Evolutionary conservation across 2,329 filamentous ascomycete species (phyloP), one percentile per base, ranked within the genome.

Genomic region (Taxawa tesnikishii): DNA sequence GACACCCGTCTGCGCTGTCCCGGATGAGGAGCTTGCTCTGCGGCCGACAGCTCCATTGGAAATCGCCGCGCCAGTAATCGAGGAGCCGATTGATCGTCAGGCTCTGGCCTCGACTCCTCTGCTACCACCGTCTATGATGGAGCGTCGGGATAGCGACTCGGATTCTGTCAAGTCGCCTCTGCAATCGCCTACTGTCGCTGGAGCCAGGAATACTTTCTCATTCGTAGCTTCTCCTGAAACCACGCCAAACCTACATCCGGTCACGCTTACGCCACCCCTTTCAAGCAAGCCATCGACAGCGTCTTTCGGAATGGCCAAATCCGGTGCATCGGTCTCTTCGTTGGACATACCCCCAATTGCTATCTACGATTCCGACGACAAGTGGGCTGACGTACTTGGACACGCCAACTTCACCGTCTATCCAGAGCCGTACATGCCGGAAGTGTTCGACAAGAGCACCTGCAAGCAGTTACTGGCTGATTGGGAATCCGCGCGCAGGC

Each of bases 361-460:
- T 33, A 61, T 74, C n/a, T 51, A 54, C 18, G 73, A 80, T 34
- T 73, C 75, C 5, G 67, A 76, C 30, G 84, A 93, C 51, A 75
- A 79, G 43, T 94, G 88, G 88, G 79, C 83, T 1, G 73, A 79
- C 48, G 75, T 75, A 35, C 72, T 96, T 10, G 88, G 88, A 16
- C 87, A 96, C 52, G 87, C 87, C 42, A 94, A 96, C 60, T 94
- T 92, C 54, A 87, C 73, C 46, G 92, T 96, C 44, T 62, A 73
- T 14, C 87, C 87, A 0, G 73, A 78, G 51, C 88, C 87, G 0
- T 94, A 94, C 49, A 56, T 72, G 6, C 79, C 83, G 0, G 68
- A 75, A 11, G 50, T 51, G 3, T 72, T 73, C 40, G 74, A 79
- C 42, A 33, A 42, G 15, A 49, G 76, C 7, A 60, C 66, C 3